Conservation (phyloP, 345 rosid species). For the Melaleuca alternifolia region DNA sequence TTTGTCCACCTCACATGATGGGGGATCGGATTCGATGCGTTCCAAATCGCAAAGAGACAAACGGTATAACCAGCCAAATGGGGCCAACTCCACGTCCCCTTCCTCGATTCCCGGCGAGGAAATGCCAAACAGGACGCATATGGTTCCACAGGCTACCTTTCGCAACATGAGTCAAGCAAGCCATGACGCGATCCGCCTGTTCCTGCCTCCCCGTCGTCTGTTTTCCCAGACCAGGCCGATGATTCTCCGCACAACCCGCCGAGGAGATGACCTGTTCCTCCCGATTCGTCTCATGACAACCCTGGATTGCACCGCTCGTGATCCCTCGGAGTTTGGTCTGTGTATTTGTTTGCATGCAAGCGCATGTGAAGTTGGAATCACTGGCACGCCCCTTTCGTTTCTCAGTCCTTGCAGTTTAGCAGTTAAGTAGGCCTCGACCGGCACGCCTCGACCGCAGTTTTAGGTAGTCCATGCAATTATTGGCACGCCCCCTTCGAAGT, state of each 20-base stretch:
- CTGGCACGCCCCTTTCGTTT: background rate
- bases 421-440: background rate
- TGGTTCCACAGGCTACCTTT: background rate
- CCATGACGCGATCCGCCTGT: background rate
- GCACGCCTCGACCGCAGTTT: no score
- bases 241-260: background rate
- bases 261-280: background rate
- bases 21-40: background rate
- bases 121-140: background rate
- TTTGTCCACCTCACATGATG: background rate
- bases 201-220: background rate
- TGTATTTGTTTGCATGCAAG: background rate
- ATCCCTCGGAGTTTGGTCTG: background rate
- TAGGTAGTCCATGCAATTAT: no score
- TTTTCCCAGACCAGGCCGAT: background rate
- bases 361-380: background rate
- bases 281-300: background rate
- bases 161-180: background rate
- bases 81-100: background rate
- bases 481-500: no score
- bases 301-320: background rate
- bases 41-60: background rate
- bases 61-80: background rate
- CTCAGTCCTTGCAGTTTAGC: background rate
- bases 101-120: background rate